Percentiles rank a stretch among this genome's conserved stretches.
These are phyloP conservation scores for Clathrospora elynae DNA, from an alignment of 2,329 filamentous ascomycete species.

Conservation along the genomic window DNA sequence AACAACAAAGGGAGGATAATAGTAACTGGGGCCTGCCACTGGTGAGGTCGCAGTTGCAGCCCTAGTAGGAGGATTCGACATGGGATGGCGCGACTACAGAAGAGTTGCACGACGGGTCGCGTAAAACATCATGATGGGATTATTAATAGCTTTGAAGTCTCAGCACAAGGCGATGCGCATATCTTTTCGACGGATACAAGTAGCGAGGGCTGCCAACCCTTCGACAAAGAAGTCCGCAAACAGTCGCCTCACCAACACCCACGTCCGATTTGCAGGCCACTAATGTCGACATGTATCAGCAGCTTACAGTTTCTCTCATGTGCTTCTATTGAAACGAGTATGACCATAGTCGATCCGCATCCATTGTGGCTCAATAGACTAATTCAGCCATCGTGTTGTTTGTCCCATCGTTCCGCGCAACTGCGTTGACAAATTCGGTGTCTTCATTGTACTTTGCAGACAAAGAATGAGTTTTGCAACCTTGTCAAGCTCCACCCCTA, in stretches of 20 bases:
- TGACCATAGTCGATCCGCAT: slow-evolving; percentile 5
- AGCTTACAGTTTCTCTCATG: background rate
- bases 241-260: background rate
- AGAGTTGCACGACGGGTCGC: slow-evolving; percentile 11
- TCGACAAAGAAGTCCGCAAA: too few species aligned
- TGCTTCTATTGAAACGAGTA: slow-evolving; percentile 2
- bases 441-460: too few species aligned
- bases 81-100: slow-evolving; percentile 4
- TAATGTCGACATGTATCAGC: background rate
- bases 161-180: background rate
- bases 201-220: background rate
- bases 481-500: too few species aligned
- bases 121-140: background rate
- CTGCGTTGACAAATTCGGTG: slow-evolving; percentile 6
- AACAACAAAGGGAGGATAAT: background rate
- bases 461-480: too few species aligned
- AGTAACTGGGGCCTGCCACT: background rate
- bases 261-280: background rate
- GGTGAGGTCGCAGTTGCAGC: too few species aligned
- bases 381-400: background rate
- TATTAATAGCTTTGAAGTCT: background rate
- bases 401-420: background rate
- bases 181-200: background rate
- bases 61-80: too few species aligned
- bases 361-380: slow-evolving; percentile 1